phyloP scores from a whole-genome alignment of 306 rosid genomes.

The Lotus japonicus region DNA sequence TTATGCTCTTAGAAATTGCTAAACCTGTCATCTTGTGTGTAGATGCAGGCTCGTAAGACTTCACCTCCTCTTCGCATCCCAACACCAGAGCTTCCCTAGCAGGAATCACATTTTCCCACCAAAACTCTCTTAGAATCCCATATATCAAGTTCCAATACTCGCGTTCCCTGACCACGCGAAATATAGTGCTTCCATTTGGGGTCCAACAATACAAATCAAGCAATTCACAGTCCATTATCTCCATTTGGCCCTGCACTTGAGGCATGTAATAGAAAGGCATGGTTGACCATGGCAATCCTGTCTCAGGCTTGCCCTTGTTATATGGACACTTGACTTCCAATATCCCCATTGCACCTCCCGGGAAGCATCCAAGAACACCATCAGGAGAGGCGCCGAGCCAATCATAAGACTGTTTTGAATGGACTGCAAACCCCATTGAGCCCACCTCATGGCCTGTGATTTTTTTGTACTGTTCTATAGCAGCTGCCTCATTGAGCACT shows the following conservation, averaged over 20 bases:
- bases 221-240: constrained; percentile 87
- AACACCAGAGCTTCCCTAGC: constrained; percentile 61
- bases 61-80: constrained; percentile 53
- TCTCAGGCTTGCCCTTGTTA: constrained; percentile 93
- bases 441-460: constrained; percentile 74
- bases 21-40: constrained; percentile 74
- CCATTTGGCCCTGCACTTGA: constrained; percentile 95
- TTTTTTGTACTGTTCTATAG: constrained; percentile 63
- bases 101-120: constrained; percentile 97
- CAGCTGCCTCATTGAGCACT: constrained; percentile 64
- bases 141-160: constrained; percentile 72
- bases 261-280: constrained; percentile 98
- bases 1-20: constrained; percentile 58
- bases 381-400: constrained; percentile 99
- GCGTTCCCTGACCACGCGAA: constrained; percentile 61
- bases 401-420: constrained; percentile 43
- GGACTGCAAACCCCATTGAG: constrained; percentile 70
- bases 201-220: constrained; percentile 93
- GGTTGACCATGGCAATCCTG: constrained; percentile 72
- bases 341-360: constrained; percentile 66
- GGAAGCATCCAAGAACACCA: constrained; percentile 66
- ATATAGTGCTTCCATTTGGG: constrained; percentile 84
- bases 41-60: constrained; percentile 52
- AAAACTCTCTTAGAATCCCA: constrained; percentile 69
- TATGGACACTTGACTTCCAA: constrained; percentile 95